phyloP scores from a whole-genome alignment of 78 protist species.

The Dictyostelium capitatum region DNA sequence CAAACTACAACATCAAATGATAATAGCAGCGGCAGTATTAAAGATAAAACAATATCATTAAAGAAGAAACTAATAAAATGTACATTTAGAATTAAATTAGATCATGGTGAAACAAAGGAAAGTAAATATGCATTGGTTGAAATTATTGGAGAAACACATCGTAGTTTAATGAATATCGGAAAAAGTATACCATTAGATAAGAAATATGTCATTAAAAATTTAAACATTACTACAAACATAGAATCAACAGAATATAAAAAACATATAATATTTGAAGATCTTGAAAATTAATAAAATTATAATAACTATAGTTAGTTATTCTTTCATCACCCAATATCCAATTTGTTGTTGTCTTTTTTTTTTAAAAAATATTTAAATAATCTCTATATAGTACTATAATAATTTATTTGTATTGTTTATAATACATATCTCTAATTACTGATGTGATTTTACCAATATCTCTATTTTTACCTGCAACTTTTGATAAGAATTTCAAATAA shows the following conservation, averaged over 20 bases:
- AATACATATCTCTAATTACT: constrained; percentile 34
- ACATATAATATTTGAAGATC: not conserved
- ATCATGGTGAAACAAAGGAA: not conserved
- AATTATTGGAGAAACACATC: not conserved
- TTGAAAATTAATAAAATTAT: not conserved
- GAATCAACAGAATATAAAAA: not conserved
- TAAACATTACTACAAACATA: not conserved
- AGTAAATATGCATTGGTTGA: not conserved
- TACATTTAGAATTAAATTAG: not conserved
- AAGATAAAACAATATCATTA: too few species aligned
- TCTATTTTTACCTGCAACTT: constrained; percentile 62
- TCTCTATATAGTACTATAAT: not conserved
- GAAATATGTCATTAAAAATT: not conserved
- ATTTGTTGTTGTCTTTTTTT: not conserved
- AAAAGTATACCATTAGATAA: not conserved
- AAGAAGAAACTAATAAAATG: not conserved
- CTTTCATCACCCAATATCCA: too few species aligned
- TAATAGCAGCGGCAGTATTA: too few species aligned
- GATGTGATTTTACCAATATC: constrained; percentile 45
- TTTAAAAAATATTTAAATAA: not conserved
- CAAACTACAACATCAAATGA: too few species aligned
- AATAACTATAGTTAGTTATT: too few species aligned
- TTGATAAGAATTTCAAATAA: constrained; percentile 55
- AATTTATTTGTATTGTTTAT: constrained; percentile 4
- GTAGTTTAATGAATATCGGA: not conserved